phyloP scores from a whole-genome alignment of 495 filamentous ascomycete species.

The Aspergillus baeticus region DNA sequence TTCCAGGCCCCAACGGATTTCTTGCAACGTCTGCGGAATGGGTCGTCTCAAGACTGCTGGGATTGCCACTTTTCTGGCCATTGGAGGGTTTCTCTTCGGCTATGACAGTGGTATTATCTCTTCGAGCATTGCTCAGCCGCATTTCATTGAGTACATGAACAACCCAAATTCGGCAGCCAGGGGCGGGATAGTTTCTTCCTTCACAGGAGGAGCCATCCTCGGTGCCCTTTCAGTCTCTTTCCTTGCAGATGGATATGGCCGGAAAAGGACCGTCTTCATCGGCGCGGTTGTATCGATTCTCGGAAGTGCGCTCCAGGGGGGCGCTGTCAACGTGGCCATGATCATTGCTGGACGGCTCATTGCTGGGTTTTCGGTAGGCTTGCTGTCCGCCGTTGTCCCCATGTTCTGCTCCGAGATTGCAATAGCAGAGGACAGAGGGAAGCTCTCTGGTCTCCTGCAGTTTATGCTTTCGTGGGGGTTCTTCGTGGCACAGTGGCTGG shows the following conservation, averaged over 20 bases:
- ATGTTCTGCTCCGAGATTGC: slow-evolving; percentile 33
- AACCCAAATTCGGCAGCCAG: not conserved
- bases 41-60: slow-evolving; percentile 3
- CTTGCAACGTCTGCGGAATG: not conserved
- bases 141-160: not conserved
- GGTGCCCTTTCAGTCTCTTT: slow-evolving; percentile 48
- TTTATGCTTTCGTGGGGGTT: slow-evolving; percentile 50
- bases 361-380: slow-evolving; percentile 49
- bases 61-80: not conserved
- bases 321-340: slow-evolving; percentile 50
- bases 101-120: slow-evolving; percentile 9
- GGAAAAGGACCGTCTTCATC: slow-evolving; percentile 46
- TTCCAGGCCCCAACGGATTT: too few relatives aligned
- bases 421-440: not conserved
- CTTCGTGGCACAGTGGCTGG: slow-evolving; percentile 52
- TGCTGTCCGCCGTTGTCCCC: slow-evolving; percentile 50
- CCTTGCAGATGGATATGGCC: slow-evolving; percentile 45
- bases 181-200: not conserved
- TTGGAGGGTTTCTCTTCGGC: slow-evolving; percentile 4
- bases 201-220: slow-evolving; percentile 42
- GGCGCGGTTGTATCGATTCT: slow-evolving; percentile 46
- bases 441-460: slow-evolving; percentile 24
- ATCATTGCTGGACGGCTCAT: slow-evolving; percentile 52
- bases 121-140: slow-evolving; percentile 2
- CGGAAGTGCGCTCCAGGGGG: slow-evolving; percentile 50